Evolutionary conservation across 768 basidiomycete species (phyloP).

Genomic region (Boletus speciosus): DNA sequence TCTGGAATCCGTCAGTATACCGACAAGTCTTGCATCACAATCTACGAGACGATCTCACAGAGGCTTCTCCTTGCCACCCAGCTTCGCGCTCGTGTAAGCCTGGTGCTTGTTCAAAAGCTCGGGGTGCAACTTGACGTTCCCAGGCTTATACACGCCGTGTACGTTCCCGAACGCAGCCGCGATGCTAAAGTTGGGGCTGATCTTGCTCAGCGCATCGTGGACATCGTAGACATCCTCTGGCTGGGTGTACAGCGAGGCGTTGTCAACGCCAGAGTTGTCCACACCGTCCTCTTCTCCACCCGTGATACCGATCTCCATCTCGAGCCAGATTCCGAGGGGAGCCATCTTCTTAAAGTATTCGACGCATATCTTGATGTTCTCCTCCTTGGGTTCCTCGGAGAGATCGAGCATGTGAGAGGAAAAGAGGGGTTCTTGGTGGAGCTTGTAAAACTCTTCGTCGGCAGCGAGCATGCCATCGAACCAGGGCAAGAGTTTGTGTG

Average conservation of each 20-base stretch:
- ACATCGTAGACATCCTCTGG: constrained; percentile 95
- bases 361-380: constrained; percentile 91
- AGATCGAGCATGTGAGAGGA: constrained; percentile 99
- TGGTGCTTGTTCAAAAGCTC: constrained; percentile 93
- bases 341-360: constrained; percentile 97
- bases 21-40: background rate
- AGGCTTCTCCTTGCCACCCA: constrained; percentile 69
- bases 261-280: constrained; percentile 95
- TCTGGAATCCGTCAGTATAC: constrained; percentile 35
- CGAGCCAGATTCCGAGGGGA: constrained; percentile 89
- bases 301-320: constrained; percentile 99
- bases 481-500: constrained; percentile 96
- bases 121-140: constrained; percentile 92
- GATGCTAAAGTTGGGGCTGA: constrained; percentile 94
- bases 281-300: constrained; percentile 99
- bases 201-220: constrained; percentile 73
- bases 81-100: constrained; percentile 62
- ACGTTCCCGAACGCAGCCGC: constrained; percentile 99
- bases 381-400: constrained; percentile 86
- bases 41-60: constrained; percentile 50
- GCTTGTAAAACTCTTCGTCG: constrained; percentile 89
- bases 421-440: constrained; percentile 83
- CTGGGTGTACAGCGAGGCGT: constrained; percentile 92
- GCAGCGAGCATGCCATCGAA: constrained; percentile 99
- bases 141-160: constrained; percentile 99